These are phyloP conservation scores for Fusarium nurragi DNA, from an alignment of 2,329 filamentous ascomycete species.

Conservation along the genomic window DNA sequence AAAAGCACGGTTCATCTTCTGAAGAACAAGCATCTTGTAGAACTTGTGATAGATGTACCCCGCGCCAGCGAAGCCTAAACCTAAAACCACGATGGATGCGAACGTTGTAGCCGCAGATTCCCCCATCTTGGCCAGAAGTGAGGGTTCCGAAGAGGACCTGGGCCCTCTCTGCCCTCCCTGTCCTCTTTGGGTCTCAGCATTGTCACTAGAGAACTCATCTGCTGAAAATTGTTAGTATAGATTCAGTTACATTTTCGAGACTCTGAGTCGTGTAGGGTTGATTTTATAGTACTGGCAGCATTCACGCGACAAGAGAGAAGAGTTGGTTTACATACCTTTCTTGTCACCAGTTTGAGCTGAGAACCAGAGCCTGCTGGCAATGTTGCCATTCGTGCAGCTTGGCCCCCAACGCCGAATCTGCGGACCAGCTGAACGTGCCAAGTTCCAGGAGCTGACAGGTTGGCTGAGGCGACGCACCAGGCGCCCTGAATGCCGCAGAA, in stretches of 20 bases:
- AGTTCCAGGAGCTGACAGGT: constrained; percentile 24
- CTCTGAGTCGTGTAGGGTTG: not conserved
- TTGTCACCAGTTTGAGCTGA: constrained; percentile 43
- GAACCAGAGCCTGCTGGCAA: constrained; percentile 40
- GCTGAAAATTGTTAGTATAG: constrained; percentile 14
- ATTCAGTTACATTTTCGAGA: not conserved
- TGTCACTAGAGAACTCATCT: constrained; percentile 15
- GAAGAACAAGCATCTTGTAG: constrained; percentile 91
- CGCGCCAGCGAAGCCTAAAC: constrained; percentile 69
- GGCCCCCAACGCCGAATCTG: constrained; percentile 35
- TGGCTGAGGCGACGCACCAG: constrained; percentile 42
- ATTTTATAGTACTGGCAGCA: not conserved
- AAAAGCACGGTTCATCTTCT: constrained; percentile 94
- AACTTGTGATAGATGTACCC: constrained; percentile 81
- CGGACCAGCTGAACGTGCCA: constrained; percentile 28
- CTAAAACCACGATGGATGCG: constrained; percentile 77
- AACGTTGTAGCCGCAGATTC: constrained; percentile 80
- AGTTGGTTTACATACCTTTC: constrained; percentile 40
- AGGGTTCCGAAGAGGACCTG: constrained; percentile 45
- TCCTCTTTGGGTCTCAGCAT: constrained; percentile 6
- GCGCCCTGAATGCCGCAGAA: constrained; percentile 41
- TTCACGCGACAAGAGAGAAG: not conserved
- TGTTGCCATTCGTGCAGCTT: constrained; percentile 10
- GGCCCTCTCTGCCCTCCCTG: not conserved
- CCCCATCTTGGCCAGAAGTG: constrained; percentile 69